phyloP scores from a whole-genome alignment of 2,329 filamentous ascomycete genomes.

The Colletotrichum sp. region DNA sequence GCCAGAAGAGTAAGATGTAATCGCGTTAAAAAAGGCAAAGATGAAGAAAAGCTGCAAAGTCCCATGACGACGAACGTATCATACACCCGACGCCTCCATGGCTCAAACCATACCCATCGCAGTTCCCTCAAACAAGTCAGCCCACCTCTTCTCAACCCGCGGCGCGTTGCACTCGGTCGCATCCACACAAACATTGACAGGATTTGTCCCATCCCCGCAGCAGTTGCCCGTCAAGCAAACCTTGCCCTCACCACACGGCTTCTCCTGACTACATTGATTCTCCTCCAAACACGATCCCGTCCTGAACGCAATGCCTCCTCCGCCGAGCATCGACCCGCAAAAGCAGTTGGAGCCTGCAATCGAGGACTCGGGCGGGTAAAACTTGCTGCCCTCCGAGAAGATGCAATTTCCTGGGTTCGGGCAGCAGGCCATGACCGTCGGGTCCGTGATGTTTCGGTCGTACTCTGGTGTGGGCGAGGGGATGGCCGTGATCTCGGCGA shows the following conservation, averaged over 20 bases:
- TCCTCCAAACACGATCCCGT: background rate
- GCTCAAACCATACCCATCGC: background rate
- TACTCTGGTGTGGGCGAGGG: background rate
- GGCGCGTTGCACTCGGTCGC: conserved; percentile 19
- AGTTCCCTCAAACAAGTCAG: background rate
- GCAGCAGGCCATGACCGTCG: conserved; percentile 37
- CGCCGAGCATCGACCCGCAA: conserved; percentile 33
- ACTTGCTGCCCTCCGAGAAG: conserved; percentile 23
- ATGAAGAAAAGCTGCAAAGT: background rate
- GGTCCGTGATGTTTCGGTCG: conserved; percentile 35
- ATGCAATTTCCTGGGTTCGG: conserved; percentile 24
- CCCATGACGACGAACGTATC: background rate
- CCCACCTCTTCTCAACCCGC: background rate
- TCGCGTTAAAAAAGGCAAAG: fast-evolving
- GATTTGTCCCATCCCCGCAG: background rate
- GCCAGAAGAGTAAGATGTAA: fast-evolving
- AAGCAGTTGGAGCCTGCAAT: conserved; percentile 36
- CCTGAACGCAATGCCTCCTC: conserved; percentile 9
- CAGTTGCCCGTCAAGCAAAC: conserved; percentile 17
- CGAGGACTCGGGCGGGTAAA: conserved; percentile 36
- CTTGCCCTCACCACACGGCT: background rate
- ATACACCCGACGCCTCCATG: background rate
- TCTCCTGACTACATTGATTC: background rate
- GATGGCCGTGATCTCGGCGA: conserved; percentile 1
- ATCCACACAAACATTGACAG: conserved; percentile 17